Evolutionary conservation across 2,329 filamentous ascomycete genomes (phyloP).

Genomic region (Ophidiomyces ophidiicola): DNA sequence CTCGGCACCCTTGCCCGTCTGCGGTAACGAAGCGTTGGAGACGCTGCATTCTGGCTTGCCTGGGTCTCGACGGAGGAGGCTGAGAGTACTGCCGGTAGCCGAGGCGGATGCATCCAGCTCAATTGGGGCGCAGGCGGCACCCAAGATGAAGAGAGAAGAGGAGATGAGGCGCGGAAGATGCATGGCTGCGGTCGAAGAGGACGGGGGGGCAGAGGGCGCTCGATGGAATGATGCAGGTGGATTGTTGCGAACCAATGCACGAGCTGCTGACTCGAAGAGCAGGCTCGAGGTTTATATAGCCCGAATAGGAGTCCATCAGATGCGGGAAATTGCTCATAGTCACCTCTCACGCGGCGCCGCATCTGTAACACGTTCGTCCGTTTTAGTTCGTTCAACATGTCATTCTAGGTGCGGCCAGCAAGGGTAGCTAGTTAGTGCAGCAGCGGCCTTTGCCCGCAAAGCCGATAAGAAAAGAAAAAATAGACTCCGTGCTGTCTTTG

Average conservation of each 20-base stretch:
- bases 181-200: neutral
- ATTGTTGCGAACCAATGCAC: neutral
- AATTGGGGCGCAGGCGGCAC: slow-evolving; percentile 6
- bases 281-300: neutral
- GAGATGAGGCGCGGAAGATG: slow-evolving; percentile 2
- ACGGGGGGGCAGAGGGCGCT: neutral
- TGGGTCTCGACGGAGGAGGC: neutral
- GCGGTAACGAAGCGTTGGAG: slow-evolving; percentile 5
- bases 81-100: neutral
- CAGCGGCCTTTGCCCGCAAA: neutral
- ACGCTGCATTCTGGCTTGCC: slow-evolving; percentile 1
- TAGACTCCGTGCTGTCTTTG: no score
- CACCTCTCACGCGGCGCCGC: neutral
- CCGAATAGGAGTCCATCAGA: no score
- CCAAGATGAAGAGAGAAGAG: slow-evolving; percentile 5
- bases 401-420: slow-evolving; percentile 4
- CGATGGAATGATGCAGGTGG: neutral
- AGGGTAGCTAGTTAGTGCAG: neutral
- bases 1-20: slow-evolving; percentile 16
- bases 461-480: slow-evolving; percentile 8
- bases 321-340: neutral
- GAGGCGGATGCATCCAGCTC: slow-evolving; percentile 1
- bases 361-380: neutral
- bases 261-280: neutral
- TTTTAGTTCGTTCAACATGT: neutral